Evolutionary conservation across 192 early-diverging fungal genomes (phyloP).

Genomic region (Bifiguratus adelaidae): DNA sequence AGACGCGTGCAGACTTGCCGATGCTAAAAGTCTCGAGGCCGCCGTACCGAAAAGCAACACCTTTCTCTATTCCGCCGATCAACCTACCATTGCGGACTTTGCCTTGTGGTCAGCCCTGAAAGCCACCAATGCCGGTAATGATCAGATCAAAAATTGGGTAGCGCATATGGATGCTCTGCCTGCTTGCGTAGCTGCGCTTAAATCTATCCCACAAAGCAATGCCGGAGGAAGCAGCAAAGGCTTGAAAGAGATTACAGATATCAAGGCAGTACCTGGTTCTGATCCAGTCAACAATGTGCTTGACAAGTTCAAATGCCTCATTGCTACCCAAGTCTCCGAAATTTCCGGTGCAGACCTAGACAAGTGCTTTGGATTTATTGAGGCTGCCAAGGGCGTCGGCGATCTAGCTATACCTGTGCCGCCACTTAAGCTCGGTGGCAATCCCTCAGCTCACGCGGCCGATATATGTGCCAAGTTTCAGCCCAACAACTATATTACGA

Average conservation of each 20-base stretch:
- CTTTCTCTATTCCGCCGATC: conserved; percentile 16
- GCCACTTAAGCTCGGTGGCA: conserved; percentile 54
- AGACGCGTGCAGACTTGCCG: conserved; percentile 17
- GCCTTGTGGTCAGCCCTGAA: conserved; percentile 25
- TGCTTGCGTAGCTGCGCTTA: too few species aligned
- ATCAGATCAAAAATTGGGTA: too few species aligned
- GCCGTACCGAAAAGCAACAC: neutral
- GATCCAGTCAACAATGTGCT: conserved; percentile 34
- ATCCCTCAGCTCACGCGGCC: conserved; percentile 32
- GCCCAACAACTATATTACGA: conserved; percentile 40
- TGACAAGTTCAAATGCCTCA: conserved; percentile 55
- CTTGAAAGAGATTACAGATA: conserved; percentile 8
- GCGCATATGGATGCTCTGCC: conserved; percentile 11
- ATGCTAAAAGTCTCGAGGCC: conserved; percentile 4
- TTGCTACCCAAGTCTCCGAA: conserved; percentile 43
- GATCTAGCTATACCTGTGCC: conserved; percentile 64
- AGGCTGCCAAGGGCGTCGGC: conserved; percentile 54
- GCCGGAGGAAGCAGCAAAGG: conserved; percentile 10
- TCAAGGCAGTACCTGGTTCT: conserved; percentile 24
- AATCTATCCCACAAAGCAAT: too few species aligned
- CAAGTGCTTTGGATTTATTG: conserved; percentile 30
- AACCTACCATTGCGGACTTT: conserved; percentile 21
- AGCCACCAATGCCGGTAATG: too few species aligned
- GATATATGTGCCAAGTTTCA: conserved; percentile 30
- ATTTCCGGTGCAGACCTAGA: conserved; percentile 34